Percentiles rank a stretch among this genome's conserved stretches.
Evolutionary conservation across 2,329 filamentous ascomycete genomes (phyloP).

Genomic region (Bertia moriformis): DNA sequence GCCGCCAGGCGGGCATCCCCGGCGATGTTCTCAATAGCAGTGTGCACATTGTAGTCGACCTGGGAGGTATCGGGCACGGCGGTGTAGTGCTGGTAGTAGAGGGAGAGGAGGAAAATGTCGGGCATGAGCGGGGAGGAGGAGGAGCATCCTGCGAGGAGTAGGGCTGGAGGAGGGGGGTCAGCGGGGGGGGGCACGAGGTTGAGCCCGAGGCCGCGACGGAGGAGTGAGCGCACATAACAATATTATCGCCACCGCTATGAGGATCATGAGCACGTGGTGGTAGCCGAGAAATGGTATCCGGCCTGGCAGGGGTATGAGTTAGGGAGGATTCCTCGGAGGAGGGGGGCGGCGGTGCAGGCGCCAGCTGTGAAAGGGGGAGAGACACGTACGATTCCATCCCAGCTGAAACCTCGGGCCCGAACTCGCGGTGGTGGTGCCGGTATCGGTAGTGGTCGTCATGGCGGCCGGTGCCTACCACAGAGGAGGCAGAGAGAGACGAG

Average conservation of each 20-base stretch:
- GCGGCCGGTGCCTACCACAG: too few species aligned
- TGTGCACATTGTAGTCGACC: slow-evolving; percentile 75
- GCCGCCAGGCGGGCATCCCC: slow-evolving; percentile 72
- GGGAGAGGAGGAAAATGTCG: slow-evolving; percentile 90
- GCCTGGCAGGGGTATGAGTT: slow-evolving; percentile 20
- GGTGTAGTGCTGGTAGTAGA: slow-evolving; percentile 84
- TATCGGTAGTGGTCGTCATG: slow-evolving; percentile 7
- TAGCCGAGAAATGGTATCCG: slow-evolving; percentile 58
- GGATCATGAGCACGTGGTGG: slow-evolving; percentile 87
- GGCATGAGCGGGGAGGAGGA: slow-evolving; percentile 92
- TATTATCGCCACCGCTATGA: slow-evolving; percentile 88
- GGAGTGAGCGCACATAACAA: slow-evolving; percentile 79
- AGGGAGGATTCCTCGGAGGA: neutral
- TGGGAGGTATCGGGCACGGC: slow-evolving; percentile 73
- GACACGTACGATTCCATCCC: slow-evolving; percentile 3
- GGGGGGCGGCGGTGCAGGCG: too few species aligned
- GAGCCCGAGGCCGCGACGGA: slow-evolving; percentile 4
- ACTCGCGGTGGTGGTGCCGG: slow-evolving; percentile 7
- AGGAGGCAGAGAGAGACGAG: too few species aligned
- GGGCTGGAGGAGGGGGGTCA: slow-evolving; percentile 36
- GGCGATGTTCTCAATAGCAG: slow-evolving; percentile 79
- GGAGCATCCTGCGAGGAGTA: slow-evolving; percentile 87
- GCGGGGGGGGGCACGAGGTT: slow-evolving; percentile 1
- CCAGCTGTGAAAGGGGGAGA: neutral
- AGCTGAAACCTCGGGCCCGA: slow-evolving; percentile 7